Evolutionary conservation across 768 basidiomycete species (phyloP).

Genomic region (Lentinula detonsa): DNA sequence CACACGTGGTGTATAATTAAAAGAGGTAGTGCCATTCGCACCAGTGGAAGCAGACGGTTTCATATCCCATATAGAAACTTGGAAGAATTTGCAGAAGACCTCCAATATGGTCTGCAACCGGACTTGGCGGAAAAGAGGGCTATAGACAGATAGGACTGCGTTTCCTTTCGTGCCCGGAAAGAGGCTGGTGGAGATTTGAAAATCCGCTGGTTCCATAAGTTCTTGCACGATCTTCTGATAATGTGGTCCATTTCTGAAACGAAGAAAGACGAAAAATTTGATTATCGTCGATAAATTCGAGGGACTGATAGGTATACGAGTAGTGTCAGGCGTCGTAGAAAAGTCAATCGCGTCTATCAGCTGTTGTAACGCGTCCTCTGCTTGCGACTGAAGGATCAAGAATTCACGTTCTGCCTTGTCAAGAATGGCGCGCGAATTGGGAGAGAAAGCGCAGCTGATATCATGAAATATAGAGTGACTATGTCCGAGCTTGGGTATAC

Average conservation of each 20-base stretch:
- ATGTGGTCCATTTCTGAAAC: conserved; percentile 49
- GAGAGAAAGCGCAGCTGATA: conserved; percentile 27
- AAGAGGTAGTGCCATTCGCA: conserved; percentile 13
- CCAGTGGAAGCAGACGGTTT: neutral
- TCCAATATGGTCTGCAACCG: neutral
- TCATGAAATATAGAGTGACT: conserved; percentile 36
- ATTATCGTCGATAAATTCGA: conserved; percentile 31
- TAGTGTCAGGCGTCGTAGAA: conserved; percentile 13
- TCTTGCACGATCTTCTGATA: conserved; percentile 35
- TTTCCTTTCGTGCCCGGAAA: conserved; percentile 20
- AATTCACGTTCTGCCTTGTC: conserved; percentile 39
- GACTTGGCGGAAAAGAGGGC: conserved; percentile 7
- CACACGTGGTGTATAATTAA: neutral
- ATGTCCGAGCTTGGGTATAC: conserved; percentile 23
- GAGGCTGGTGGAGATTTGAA: conserved; percentile 13
- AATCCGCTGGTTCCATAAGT: conserved; percentile 16
- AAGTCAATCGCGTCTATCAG: conserved; percentile 26
- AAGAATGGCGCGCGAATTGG: conserved; percentile 28
- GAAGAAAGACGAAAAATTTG: conserved; percentile 48
- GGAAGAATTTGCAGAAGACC: conserved; percentile 21
- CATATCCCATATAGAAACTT: conserved; percentile 7
- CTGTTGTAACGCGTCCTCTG: conserved; percentile 30
- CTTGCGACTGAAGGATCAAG: conserved; percentile 33
- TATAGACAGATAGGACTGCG: conserved; percentile 12
- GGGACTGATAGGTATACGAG: conserved; percentile 20